These are phyloP conservation scores for Paramecium biaurelia DNA, from an alignment of 73 alveolate species.

Conservation along the genomic window DNA sequence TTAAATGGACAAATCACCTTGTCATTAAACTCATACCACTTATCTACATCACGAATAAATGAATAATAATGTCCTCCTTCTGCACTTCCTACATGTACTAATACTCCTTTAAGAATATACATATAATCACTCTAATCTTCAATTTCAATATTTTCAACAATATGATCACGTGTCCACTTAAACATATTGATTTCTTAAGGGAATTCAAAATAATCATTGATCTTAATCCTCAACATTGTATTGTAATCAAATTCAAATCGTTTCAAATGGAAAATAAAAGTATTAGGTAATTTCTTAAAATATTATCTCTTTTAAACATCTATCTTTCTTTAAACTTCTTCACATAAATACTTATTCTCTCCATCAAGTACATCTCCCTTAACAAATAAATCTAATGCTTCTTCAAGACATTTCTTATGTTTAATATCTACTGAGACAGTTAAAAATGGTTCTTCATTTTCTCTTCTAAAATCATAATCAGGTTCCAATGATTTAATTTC, in stretches of 20 bases:
- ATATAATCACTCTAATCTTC: conserved; percentile 45
- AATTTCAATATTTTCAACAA: conserved; percentile 38
- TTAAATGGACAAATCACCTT: conserved; percentile 39
- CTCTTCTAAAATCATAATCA: conserved; percentile 86
- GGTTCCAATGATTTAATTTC: conserved; percentile 72
- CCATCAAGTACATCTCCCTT: conserved; percentile 80
- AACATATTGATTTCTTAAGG: conserved; percentile 86
- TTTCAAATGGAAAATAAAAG: conserved; percentile 83
- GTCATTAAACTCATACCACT: conserved; percentile 61
- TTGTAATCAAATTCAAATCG: conserved; percentile 94
- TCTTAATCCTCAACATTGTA: conserved; percentile 87
- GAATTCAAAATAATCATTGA: conserved; percentile 94
- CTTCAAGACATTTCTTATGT: conserved; percentile 74
- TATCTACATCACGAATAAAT: conserved; percentile 62
- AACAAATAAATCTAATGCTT: conserved; percentile 74
- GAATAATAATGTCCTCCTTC: conserved; percentile 73
- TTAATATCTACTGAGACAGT: conserved; percentile 84
- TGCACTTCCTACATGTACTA: conserved; percentile 67
- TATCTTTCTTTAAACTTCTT: conserved; percentile 69
- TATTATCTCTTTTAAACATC: conserved; percentile 77
- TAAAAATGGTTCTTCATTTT: conserved; percentile 85
- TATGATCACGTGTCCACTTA: conserved; percentile 75
- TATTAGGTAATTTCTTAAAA: conserved; percentile 78
- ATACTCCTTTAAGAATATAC: conserved; percentile 62
- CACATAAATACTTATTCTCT: conserved; percentile 77